Evolutionary conservation across 2,329 filamentous ascomycete genomes (phyloP), one percentile per base, ranked within the genome.

Genomic region (Aspergillus puulaauensis): DNA sequence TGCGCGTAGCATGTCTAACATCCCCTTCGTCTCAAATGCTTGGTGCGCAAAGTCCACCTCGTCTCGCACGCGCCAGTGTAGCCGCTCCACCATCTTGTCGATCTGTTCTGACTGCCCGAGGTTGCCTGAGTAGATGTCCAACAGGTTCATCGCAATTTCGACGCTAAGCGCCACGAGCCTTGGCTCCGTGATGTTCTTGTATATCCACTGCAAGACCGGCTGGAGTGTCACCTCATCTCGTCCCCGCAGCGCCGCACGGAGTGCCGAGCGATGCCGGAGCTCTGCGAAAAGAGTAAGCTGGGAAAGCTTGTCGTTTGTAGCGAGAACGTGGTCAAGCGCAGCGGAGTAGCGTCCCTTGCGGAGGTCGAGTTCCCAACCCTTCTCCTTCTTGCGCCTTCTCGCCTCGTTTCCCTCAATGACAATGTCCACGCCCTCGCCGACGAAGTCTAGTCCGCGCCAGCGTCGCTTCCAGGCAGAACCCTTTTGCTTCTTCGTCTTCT

Each of bases 51-150:
- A 86, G 74, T 96, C 91, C 11, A 93, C 89, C 73, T 95, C 90
- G 41, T 84, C 79, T 61, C 85, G 83, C 19, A 98, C 93, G 40
- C 87, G 81, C 46, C 82, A 79, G 70, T 89, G 86, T 62, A 97
- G 79, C 49, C 80, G 81, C 65, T 85, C 82, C 68, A 98, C 86
- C 49, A 87, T 82, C 50, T 81, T 81, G 60, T 90, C 87, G 56
- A 98, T 83, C 71, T 90, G 86, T 6, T 84, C 81, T 37, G 89
- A 92, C 50, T 87, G 86, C 2, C 86, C 90, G 23, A 92, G 82
- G 65, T 91, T 89, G 70, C 90, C 88, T 31, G 89, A 87, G 73
- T 98, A 99, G 39, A 98, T 79, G 69, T 99, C 93, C 19, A 98
- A 79, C 37, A 98, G 80, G 58, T 92, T 82, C 68, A 96, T 83